Percentiles rank a stretch among this genome's conserved stretches.
phyloP scores from a whole-genome alignment of 148 eudicot species.

The Camellia japonica region DNA sequence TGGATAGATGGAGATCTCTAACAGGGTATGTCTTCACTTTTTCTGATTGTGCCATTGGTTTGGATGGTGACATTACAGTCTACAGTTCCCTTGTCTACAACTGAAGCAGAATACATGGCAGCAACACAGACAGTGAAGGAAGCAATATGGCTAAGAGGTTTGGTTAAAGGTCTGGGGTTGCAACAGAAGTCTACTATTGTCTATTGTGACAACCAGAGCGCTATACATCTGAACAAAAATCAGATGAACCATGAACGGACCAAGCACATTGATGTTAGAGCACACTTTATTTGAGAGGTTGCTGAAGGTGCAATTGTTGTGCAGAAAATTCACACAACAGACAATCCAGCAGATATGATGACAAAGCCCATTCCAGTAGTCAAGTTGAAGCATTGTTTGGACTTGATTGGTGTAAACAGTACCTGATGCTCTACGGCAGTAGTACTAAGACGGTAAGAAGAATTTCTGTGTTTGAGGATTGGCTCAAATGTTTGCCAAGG shows the following conservation, averaged over 20 bases:
- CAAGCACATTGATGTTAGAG: not conserved
- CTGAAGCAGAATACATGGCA: not conserved
- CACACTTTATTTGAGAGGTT: not conserved
- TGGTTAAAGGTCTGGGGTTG: not conserved
- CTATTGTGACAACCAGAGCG: not conserved
- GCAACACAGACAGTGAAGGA: not conserved
- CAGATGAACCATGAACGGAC: not conserved
- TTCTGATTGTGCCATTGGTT: not conserved
- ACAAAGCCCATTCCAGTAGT: not conserved
- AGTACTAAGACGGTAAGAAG: too few species aligned
- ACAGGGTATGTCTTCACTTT: not conserved
- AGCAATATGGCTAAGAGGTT: not conserved
- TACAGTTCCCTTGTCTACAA: not conserved
- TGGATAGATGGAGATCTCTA: not conserved
- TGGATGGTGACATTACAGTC: not conserved
- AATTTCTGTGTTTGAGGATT: too few species aligned
- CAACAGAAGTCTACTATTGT: not conserved
- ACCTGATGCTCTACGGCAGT: too few species aligned
- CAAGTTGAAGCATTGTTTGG: not conserved
- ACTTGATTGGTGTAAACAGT: not conserved
- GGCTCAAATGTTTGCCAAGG: too few species aligned
- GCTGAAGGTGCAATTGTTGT: not conserved
- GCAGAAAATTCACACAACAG: not conserved
- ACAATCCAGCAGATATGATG: not conserved
- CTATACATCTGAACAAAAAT: not conserved